Evolutionary conservation across 306 rosid species (phyloP).

Genomic region (Medicago arabica): DNA sequence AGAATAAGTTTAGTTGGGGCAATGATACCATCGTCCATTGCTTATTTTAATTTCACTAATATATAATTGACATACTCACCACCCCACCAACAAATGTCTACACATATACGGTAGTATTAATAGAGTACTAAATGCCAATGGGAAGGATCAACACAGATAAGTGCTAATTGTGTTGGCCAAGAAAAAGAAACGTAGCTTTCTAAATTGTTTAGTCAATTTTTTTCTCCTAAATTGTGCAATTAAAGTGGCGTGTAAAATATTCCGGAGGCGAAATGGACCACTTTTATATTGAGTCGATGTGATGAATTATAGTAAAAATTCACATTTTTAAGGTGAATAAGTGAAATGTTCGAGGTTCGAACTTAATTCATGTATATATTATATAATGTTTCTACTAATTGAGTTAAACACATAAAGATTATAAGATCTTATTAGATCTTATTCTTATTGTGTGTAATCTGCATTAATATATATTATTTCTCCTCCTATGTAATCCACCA

Average conservation of each 20-base stretch:
- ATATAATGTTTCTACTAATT: too few relatives aligned
- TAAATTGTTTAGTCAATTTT: background rate
- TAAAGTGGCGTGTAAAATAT: background rate
- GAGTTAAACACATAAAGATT: too few relatives aligned
- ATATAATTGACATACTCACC: background rate
- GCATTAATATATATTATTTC: too few relatives aligned
- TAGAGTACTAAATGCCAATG: background rate
- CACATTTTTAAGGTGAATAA: too few relatives aligned
- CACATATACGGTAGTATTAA: background rate
- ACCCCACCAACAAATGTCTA: background rate
- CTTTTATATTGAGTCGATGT: background rate
- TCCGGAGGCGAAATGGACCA: background rate
- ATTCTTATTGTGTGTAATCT: too few relatives aligned
- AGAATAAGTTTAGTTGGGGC: background rate
- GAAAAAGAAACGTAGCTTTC: background rate
- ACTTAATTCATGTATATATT: too few relatives aligned
- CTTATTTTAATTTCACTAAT: background rate
- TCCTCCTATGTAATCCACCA: too few relatives aligned
- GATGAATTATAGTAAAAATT: background rate
- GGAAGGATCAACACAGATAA: background rate
- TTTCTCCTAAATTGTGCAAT: background rate
- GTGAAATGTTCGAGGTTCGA: too few relatives aligned
- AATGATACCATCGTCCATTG: background rate
- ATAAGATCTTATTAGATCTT: too few relatives aligned
- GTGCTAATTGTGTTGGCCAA: background rate